Base-by-base conservation (phyloP, 441 rosid species). In the Euphorbia schlechtendalii region DNA sequence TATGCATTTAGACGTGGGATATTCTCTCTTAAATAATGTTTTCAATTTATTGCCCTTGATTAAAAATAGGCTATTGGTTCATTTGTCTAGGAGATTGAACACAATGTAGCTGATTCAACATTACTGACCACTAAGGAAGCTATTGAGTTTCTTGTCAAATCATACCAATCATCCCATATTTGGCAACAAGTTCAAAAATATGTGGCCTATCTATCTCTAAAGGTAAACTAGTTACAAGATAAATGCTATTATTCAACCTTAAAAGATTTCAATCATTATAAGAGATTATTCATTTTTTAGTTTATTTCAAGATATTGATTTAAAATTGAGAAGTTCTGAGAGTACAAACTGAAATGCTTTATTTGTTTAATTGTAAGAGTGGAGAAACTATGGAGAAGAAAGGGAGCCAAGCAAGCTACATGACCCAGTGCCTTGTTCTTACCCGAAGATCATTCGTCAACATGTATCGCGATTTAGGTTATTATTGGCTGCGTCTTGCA, bases 401-500 rank as follows among this genome's bases (percentile, higher is more conserved):
- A 67, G 77, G 79, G 68, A 70, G 79, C 30, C 83, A 75, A 62
- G 81, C 85, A 49, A 71, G 80, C 67, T 83, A 71, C 71, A 68
- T 79, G 1, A 83, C 78, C 15, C 87, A 79, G 40, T 73, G 82
- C 51, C 7, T 77, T 15, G 79, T 81, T 38, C 77, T 81, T 21
- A 79, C 80, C 0, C 73, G 36, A 63, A 74, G 87, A 70, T 83
- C 83, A 0, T 77, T 75, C 0, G 74, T 77, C 21, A 77, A 81
- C 76, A 83, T 83, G 85, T 77, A 73, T 15, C 81, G 85, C 0
- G 83, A 81, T 48, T 56, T 81, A 64, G 92, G 88, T 32, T 84
- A 86, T 57, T 86, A 86, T 22, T 84, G 86, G 89, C 61, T 84
- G 11, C 87, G 87, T 55, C 71, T 84, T 6, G 82, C 70, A 9